phyloP scores from a whole-genome alignment of 768 basidiomycete genomes.

The Nidula microcarpa region DNA sequence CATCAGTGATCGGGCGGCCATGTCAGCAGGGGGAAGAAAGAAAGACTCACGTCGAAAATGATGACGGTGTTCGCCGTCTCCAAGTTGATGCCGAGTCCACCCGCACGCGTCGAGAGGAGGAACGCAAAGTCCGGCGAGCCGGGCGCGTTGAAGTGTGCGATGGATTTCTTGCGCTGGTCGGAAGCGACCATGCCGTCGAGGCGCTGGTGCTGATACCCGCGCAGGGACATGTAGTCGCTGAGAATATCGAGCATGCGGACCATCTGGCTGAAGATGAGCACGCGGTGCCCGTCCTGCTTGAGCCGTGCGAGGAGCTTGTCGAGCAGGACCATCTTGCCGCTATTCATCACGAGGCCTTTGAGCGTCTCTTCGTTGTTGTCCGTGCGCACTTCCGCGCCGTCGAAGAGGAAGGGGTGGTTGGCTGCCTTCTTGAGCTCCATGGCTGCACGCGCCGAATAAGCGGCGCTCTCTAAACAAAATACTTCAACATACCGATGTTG shows the following conservation, averaged over 20 bases:
- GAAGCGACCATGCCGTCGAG: conserved; percentile 95
- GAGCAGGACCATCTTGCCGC: conserved; percentile 96
- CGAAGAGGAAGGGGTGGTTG: conserved; percentile 97
- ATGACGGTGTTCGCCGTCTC: conserved; percentile 99
- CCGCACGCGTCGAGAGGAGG: conserved; percentile 92
- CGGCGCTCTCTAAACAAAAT: neutral
- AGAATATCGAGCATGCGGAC: conserved; percentile 98
- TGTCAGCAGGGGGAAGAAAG: no score
- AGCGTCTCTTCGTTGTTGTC: conserved; percentile 77
- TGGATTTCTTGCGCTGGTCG: conserved; percentile 90
- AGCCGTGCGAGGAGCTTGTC: conserved; percentile 94
- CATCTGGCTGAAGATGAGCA: conserved; percentile 99
- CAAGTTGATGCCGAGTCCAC: conserved; percentile 96
- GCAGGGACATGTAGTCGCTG: conserved; percentile 90
- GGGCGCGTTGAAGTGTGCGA: conserved; percentile 94
- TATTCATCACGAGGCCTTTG: conserved; percentile 97
- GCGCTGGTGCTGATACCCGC: conserved; percentile 91
- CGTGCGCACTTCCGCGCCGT: conserved; percentile 78
- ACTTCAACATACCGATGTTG: conserved; percentile 70
- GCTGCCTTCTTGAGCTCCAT: conserved; percentile 99
- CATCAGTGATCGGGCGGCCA: neutral
- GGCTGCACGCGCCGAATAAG: conserved; percentile 38
- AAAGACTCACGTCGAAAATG: conserved; percentile 85
- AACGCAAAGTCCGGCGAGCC: conserved; percentile 96
- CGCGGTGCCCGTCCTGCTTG: conserved; percentile 90